A percentile compares a stretch with the other conserved stretches of the same genome.
phyloP scores from a whole-genome alignment of 345 rosid genomes.

The Microcos paniculata region DNA sequence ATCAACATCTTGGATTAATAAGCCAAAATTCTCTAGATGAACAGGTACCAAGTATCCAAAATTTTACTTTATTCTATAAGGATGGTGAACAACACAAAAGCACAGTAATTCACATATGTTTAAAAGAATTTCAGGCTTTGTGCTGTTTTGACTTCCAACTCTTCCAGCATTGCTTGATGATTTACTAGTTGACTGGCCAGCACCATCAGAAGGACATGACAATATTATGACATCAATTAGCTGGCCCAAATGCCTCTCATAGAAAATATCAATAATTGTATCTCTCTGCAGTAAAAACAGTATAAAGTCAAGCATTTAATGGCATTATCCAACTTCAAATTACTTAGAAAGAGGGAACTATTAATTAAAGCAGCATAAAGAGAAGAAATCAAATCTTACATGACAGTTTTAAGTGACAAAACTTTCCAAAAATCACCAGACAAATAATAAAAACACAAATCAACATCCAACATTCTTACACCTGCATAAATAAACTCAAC shows the following conservation, averaged over 20 bases:
- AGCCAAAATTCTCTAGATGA: not conserved
- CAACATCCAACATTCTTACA: slow-evolving; percentile 18
- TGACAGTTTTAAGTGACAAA: slow-evolving; percentile 7
- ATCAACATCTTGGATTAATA: slow-evolving; percentile 9
- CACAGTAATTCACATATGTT: slow-evolving; percentile 93
- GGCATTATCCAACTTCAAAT: not conserved
- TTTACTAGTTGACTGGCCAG: slow-evolving; percentile 39
- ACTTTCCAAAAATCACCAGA: slow-evolving; percentile 25
- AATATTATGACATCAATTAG: slow-evolving; percentile 82
- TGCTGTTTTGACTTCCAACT: slow-evolving; percentile 40
- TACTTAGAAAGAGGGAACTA: not conserved
- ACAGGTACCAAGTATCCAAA: slow-evolving; percentile 17
- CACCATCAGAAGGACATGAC: slow-evolving; percentile 57
- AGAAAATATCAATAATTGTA: slow-evolving; percentile 79
- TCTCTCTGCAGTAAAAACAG: slow-evolving; percentile 68
- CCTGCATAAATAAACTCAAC: slow-evolving; percentile 17
- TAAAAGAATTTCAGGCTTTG: slow-evolving; percentile 85
- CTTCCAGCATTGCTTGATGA: slow-evolving; percentile 43
- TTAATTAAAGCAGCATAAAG: slow-evolving; percentile 6
- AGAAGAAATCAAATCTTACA: slow-evolving; percentile 16
- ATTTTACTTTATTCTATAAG: slow-evolving; percentile 83
- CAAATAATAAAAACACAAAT: slow-evolving; percentile 14
- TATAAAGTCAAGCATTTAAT: slow-evolving; percentile 2
- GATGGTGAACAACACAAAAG: slow-evolving; percentile 93
- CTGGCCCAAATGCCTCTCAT: slow-evolving; percentile 87